phyloP scores from a whole-genome alignment of 306 rosid genomes.

The Pyrus communis region DNA sequence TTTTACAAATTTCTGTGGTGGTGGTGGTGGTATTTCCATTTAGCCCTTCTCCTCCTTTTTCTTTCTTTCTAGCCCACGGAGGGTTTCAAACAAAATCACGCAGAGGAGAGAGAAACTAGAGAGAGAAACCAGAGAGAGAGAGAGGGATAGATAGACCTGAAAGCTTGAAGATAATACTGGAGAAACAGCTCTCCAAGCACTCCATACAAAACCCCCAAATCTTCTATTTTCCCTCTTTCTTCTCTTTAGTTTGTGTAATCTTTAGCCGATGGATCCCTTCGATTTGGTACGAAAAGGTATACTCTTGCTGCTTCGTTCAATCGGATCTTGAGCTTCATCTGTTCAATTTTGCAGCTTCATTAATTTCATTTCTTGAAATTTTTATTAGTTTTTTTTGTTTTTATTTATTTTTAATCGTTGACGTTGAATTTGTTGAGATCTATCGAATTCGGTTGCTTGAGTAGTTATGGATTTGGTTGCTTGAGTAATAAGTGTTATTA shows the following conservation, averaged over 20 bases:
- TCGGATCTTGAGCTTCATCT: constrained; percentile 37
- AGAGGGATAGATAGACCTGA: constrained; percentile 14
- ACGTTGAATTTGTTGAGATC: constrained; percentile 50
- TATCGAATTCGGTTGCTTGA: constrained; percentile 21
- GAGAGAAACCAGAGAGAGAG: not conserved
- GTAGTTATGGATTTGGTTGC: constrained; percentile 10
- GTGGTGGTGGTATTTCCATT: constrained; percentile 38
- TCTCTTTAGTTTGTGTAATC: constrained; percentile 25
- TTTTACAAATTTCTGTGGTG: constrained; percentile 44
- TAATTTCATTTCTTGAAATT: not conserved
- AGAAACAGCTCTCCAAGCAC: constrained; percentile 29
- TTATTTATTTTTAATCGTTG: not conserved
- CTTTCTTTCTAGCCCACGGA: not conserved
- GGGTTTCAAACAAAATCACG: constrained; percentile 36
- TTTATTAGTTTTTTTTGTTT: not conserved
- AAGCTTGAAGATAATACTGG: constrained; percentile 37
- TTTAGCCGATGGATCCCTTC: constrained; percentile 61
- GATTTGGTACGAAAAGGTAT: constrained; percentile 90
- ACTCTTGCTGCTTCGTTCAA: not conserved
- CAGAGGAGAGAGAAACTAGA: constrained; percentile 8
- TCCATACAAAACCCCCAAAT: constrained; percentile 16
- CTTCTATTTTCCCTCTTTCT: constrained; percentile 7
- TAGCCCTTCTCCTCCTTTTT: not conserved
- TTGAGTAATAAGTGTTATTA: constrained; percentile 12
- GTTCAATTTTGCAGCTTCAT: constrained; percentile 3